Conservation (phyloP, 179 eudicot species). For the Amaranthus tricolor region DNA sequence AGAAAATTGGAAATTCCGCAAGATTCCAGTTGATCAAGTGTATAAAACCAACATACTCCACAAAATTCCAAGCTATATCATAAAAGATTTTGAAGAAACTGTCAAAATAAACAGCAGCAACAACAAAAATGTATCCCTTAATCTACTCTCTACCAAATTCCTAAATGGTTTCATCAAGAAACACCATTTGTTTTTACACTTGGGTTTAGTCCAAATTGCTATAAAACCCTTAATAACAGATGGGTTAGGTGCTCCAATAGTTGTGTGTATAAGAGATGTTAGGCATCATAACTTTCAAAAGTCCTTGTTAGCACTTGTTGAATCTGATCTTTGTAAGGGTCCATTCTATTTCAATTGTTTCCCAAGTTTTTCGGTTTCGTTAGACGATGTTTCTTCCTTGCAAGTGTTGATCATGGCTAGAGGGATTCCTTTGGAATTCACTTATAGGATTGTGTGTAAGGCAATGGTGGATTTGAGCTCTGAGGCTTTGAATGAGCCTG, state of each 20-base stretch:
- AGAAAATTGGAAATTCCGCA: conserved; percentile 24
- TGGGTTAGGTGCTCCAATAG: conserved; percentile 23
- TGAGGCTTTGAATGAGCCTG: conserved; percentile 16
- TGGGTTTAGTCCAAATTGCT: conserved; percentile 30
- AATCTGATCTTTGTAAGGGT: conserved; percentile 22
- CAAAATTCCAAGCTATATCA: conserved; percentile 3
- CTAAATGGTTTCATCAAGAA: not conserved
- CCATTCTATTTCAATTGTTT: conserved; percentile 25
- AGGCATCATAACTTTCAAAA: conserved; percentile 14
- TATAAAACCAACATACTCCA: conserved; percentile 14
- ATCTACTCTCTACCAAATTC: not conserved
- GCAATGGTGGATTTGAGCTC: conserved; percentile 24
- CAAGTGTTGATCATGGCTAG: conserved; percentile 14
- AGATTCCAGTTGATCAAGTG: conserved; percentile 14
- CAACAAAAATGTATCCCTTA: not conserved
- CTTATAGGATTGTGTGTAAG: conserved; percentile 27
- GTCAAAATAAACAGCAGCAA: not conserved
- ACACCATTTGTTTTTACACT: conserved; percentile 21
- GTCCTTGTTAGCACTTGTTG: conserved; percentile 28
- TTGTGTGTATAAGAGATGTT: conserved; percentile 27
- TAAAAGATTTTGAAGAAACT: conserved; percentile 17
- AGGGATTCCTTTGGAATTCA: conserved; percentile 22
- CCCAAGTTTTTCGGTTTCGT: conserved; percentile 22
- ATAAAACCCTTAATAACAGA: conserved; percentile 24
- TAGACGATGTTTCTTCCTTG: not conserved